Base-by-base conservation (phyloP, 768 basidiomycete genomes). In the Lactarius sanguifluus region DNA sequence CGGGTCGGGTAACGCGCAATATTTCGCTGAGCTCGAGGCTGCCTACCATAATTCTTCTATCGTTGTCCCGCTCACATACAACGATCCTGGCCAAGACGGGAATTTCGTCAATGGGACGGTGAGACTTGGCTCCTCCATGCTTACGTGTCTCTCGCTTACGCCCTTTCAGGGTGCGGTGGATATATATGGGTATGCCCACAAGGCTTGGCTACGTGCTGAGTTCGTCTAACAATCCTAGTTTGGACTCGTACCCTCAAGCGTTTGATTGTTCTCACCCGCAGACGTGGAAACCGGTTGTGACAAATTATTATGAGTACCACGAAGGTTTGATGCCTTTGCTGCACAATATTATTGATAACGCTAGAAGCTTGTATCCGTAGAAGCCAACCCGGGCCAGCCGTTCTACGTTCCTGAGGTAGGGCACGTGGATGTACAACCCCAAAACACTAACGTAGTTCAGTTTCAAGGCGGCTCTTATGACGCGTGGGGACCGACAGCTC, bases 391-490 rank as follows among this genome's bases (percentile, higher is more conserved):
- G 7, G 69, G 69, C 59, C 84, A 90, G 71, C 84, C 91, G 12
- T 86, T 80, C 77, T 93, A 92, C 72, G 80, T 90, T 69, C 91
- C 92, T 15, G 84, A 85, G 81, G 87, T 87, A 72, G 59, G 76
- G 72, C 64, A 45, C 40, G 12, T 47, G 40, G 23, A n/a, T 18
- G 32, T 8, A 3, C 56, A 13, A 8, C 16, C 10, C 1, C n/a
- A 28, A 25, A 38, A 38, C 34, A 10, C 58, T 54, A 40, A 62
- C 50, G 15, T 12, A 28, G 12, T 54, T 61, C 79, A 86, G 76
- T 88, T 86, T 73, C 88, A 90, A 79, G 89, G 84, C 15, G 92
- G 92, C 6, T 82, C 90, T 12, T 92, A 86, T 70, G 91, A 94
- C 73, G 86, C 91, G 4, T 94, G 90, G 90, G 92, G 88, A 16